Evolutionary conservation across 2,329 filamentous ascomycete species (phyloP).

Genomic region (Cladosporium sp.): DNA sequence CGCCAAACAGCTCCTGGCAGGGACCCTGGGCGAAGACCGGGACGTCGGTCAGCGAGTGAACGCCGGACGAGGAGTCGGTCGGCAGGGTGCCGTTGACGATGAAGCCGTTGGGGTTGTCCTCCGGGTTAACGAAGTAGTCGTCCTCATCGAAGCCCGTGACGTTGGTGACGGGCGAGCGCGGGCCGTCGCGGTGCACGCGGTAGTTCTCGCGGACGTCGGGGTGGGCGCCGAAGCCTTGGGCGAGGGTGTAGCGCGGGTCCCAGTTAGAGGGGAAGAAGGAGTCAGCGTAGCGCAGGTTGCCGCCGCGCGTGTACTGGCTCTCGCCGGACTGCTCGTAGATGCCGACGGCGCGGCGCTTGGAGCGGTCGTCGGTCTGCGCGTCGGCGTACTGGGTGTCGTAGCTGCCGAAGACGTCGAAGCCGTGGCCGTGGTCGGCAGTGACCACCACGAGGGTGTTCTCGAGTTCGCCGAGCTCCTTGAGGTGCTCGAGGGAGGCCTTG

Average conservation of each 20-base stretch:
- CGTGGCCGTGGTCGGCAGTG: constrained; percentile 83
- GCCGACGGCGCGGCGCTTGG: constrained; percentile 70
- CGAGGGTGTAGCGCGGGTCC: constrained; percentile 77
- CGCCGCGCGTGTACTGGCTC: constrained; percentile 65
- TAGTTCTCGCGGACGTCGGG: constrained; percentile 75
- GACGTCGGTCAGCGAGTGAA: constrained; percentile 72
- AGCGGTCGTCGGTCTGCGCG: constrained; percentile 57
- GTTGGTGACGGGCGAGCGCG: constrained; percentile 56
- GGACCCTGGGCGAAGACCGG: constrained; percentile 73
- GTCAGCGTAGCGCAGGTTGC: constrained; percentile 59
- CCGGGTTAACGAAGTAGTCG: constrained; percentile 62
- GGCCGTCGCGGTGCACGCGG: constrained; percentile 59
- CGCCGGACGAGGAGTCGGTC: constrained; percentile 57
- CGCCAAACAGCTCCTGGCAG: constrained; percentile 69
- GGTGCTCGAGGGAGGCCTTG: constrained; percentile 64
- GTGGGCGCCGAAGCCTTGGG: constrained; percentile 62
- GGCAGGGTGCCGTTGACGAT: constrained; percentile 70
- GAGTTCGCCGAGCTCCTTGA: constrained; percentile 58
- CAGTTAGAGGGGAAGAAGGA: constrained; percentile 75
- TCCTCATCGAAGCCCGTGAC: constrained; percentile 40
- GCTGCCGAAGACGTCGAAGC: constrained; percentile 78
- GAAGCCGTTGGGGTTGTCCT: constrained; percentile 61
- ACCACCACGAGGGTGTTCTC: constrained; percentile 74
- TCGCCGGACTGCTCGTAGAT: constrained; percentile 67
- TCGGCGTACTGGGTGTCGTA: constrained; percentile 74